Evolutionary conservation across 1,284 basidiomycete genomes (phyloP).

Genomic region (Inonotus obliquus): DNA sequence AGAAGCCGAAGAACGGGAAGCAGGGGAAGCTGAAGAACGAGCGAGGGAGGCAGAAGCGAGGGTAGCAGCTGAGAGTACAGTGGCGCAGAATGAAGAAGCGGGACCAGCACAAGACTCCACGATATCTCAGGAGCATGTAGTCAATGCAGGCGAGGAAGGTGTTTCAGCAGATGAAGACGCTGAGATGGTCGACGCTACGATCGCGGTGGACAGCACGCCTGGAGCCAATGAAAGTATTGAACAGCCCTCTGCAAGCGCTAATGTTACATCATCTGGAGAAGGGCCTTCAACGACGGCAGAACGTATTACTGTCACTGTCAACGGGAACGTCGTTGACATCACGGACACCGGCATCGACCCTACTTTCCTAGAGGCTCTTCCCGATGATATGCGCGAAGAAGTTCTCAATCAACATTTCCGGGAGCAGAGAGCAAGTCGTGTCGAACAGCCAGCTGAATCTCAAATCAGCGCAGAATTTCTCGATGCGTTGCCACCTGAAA

Average conservation of each 20-base stretch:
- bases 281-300: conserved; percentile 37
- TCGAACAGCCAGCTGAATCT: conserved; percentile 73
- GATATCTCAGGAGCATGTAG: conserved; percentile 20
- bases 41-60: conserved; percentile 28
- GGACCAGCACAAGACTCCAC: conserved; percentile 18
- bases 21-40: conserved; percentile 19
- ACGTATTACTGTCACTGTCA: conserved; percentile 82
- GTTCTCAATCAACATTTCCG: conserved; percentile 97
- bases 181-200: conserved; percentile 21
- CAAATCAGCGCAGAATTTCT: conserved; percentile 95
- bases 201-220: background rate
- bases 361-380: conserved; percentile 95
- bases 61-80: conserved; percentile 20
- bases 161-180: conserved; percentile 17
- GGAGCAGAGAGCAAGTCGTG: conserved; percentile 75
- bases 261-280: conserved; percentile 11
- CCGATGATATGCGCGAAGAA: conserved; percentile 98
- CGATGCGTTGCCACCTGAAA: conserved; percentile 92
- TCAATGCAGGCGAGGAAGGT: background rate
- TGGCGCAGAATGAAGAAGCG: background rate
- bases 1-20: conserved; percentile 16
- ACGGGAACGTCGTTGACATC: conserved; percentile 94
- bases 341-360: conserved; percentile 99
- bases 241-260: background rate
- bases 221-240: conserved; percentile 23